Conservation (phyloP, 2,329 filamentous ascomycete species). For the Colletotrichum neosansevieriae region DNA sequence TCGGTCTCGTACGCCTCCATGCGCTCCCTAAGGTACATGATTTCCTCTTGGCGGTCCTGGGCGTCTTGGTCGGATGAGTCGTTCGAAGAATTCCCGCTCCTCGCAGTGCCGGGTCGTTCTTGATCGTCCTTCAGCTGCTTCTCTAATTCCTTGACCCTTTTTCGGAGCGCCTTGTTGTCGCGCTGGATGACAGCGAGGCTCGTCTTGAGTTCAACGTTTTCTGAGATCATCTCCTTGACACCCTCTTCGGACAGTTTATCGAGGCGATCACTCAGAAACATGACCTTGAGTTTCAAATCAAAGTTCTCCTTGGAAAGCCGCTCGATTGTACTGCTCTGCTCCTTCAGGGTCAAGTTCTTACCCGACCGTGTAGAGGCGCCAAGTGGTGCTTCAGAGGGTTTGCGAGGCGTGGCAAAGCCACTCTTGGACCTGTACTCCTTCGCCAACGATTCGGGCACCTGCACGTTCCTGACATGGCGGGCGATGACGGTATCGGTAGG, state of each 20-base stretch:
- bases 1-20: conserved; percentile 86
- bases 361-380: conserved; percentile 66
- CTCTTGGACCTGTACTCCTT: conserved; percentile 86
- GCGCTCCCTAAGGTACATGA: conserved; percentile 85
- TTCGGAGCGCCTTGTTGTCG: conserved; percentile 86
- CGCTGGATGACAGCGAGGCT: conserved; percentile 89
- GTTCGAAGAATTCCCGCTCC: conserved; percentile 67
- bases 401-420: conserved; percentile 70
- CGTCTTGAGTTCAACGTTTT: conserved; percentile 96
- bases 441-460: conserved; percentile 89
- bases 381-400: conserved; percentile 65
- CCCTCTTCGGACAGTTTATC: conserved; percentile 96
- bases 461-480: conserved; percentile 88
- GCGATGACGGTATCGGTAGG: conserved; percentile 91
- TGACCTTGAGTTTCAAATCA: conserved; percentile 95
- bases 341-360: conserved; percentile 88
- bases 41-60: conserved; percentile 84
- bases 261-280: conserved; percentile 93
- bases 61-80: conserved; percentile 69
- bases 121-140: conserved; percentile 79
- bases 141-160: conserved; percentile 87
- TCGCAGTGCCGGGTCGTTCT: conserved; percentile 70
- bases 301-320: conserved; percentile 98
- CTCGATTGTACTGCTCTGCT: conserved; percentile 98
- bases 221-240: conserved; percentile 97